These are phyloP conservation scores for Pyrrhoderma noxium DNA, from an alignment of 1,284 basidiomycete genomes.

Conservation along the genomic window DNA sequence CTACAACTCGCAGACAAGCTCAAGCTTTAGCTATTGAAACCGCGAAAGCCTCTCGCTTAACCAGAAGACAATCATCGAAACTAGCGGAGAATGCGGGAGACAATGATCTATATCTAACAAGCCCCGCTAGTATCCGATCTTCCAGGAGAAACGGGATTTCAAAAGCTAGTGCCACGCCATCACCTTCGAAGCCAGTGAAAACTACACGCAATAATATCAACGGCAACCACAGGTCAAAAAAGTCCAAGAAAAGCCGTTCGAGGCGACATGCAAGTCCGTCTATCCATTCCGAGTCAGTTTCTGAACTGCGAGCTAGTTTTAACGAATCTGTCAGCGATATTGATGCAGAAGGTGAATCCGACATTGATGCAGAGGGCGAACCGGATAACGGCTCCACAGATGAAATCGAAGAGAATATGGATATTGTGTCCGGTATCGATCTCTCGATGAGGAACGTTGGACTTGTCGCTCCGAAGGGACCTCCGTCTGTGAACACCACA, in stretches of 20 bases:
- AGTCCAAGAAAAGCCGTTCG: not conserved
- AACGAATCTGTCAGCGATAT: constrained; percentile 16
- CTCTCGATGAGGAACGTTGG: no score
- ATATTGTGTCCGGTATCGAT: not conserved
- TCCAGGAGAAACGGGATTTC: constrained; percentile 8
- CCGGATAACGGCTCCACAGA: constrained; percentile 20
- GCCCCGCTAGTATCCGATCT: not conserved
- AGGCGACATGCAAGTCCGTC: not conserved
- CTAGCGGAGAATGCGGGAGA: constrained; percentile 1
- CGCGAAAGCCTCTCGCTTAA: constrained; percentile 1
- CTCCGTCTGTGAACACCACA: no score
- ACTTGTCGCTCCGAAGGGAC: no score
- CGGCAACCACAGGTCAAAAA: not conserved
- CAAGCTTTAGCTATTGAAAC: constrained; percentile 12
- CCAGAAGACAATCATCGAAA: constrained; percentile 12
- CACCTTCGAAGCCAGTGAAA: constrained; percentile 1
- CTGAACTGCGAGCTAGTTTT: not conserved
- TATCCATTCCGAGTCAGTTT: constrained; percentile 12
- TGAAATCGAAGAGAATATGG: not conserved
- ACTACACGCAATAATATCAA: not conserved
- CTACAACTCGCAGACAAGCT: constrained; percentile 15
- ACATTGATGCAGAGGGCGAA: constrained; percentile 34
- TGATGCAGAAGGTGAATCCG: constrained; percentile 37
- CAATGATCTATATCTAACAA: not conserved
- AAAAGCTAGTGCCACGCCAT: not conserved